These are phyloP conservation scores for Alternaria postmessia DNA, from an alignment of 2,329 filamentous ascomycete species.

Conservation along the genomic window DNA sequence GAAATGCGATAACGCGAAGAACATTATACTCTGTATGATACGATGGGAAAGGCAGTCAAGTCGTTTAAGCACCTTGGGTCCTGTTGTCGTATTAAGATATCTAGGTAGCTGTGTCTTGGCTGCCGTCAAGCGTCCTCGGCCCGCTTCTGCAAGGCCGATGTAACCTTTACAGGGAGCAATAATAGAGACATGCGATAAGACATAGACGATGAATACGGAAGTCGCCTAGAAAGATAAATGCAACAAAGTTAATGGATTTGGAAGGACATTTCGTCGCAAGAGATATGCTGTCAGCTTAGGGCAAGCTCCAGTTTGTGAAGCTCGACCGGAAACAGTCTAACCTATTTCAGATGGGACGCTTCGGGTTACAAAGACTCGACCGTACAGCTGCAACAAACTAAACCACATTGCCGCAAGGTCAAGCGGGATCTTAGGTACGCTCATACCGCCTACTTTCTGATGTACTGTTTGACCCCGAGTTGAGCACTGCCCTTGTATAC, in stretches of 20 bases:
- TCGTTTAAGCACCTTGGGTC: background rate
- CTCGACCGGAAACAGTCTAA: background rate
- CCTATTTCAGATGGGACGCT: background rate
- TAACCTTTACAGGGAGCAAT: slow-evolving; percentile 11
- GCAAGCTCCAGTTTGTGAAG: background rate
- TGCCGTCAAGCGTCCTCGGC: slow-evolving; percentile 8
- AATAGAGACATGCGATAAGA: slow-evolving; percentile 1
- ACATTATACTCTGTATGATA: background rate
- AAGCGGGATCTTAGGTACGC: no score
- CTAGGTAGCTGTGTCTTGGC: slow-evolving; percentile 12
- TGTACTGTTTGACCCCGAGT: background rate
- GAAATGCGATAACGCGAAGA: background rate
- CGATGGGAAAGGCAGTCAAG: background rate
- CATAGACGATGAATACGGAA: background rate
- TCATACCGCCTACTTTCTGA: background rate
- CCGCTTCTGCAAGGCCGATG: slow-evolving; percentile 18
- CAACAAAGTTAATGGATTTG: background rate
- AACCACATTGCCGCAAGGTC: background rate
- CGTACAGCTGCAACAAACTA: background rate
- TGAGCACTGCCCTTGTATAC: background rate
- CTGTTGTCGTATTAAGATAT: background rate
- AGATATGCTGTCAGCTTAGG: background rate
- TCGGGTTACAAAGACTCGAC: background rate
- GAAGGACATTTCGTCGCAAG: background rate
- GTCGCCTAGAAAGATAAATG: background rate